A percentile compares a stretch with the other conserved stretches of the same genome.
These are phyloP conservation scores for Hyaloperonospora arabidopsidis DNA, from an alignment of 352 stramenopile species.

Conservation along the genomic window DNA sequence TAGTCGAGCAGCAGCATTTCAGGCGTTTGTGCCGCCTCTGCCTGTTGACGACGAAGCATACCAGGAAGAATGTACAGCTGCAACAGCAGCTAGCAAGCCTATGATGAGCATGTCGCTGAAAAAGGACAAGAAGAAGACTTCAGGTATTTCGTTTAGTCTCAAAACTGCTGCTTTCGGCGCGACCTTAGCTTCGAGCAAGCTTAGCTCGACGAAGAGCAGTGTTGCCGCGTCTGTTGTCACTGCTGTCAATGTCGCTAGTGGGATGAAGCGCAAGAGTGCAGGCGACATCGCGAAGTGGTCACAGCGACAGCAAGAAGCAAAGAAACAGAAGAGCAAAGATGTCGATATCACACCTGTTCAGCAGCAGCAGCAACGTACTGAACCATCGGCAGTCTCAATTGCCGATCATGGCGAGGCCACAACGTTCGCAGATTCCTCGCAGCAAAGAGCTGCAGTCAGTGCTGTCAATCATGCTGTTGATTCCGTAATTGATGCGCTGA, in stretches of 20 bases:
- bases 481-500: conserved; percentile 32
- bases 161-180: conserved; percentile 33
- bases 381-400: not conserved
- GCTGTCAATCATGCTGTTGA: conserved; percentile 7
- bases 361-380: conserved; percentile 1
- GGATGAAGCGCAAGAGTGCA: conserved; percentile 67
- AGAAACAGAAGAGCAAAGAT: conserved; percentile 7
- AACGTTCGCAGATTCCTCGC: not conserved
- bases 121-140: conserved; percentile 56
- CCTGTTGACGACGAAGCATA: conserved; percentile 43
- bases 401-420: not conserved
- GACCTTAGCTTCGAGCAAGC: conserved; percentile 5
- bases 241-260: conserved; percentile 19
- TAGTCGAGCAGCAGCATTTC: conserved; percentile 32
- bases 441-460: conserved; percentile 1
- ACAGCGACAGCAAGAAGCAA: conserved; percentile 36
- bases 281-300: conserved; percentile 82
- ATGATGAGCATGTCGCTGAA: conserved; percentile 38
- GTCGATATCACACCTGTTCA: conserved; percentile 2
- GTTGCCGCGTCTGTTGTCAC: conserved; percentile 2
- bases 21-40: conserved; percentile 36
- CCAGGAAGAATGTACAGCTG: conserved; percentile 6
- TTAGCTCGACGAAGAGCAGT: not conserved
- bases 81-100: conserved; percentile 15
- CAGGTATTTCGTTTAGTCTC: conserved; percentile 49